These are phyloP conservation scores for Boletus speciosus DNA, from an alignment of 768 basidiomycete genomes.

Conservation along the genomic window DNA sequence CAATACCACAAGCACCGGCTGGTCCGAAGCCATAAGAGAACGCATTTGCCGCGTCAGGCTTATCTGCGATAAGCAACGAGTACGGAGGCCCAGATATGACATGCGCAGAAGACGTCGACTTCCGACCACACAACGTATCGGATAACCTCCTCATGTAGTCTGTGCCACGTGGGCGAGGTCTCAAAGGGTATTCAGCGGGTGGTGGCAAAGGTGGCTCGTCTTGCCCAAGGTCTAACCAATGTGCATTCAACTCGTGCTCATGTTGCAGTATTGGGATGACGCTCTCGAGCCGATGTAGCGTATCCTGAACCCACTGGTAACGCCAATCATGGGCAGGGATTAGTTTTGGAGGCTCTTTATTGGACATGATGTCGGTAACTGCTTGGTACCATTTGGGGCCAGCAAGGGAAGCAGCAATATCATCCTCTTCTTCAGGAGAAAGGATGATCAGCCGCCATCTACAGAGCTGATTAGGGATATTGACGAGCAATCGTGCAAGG, in stretches of 20 bases:
- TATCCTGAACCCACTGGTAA: slow-evolving; percentile 79
- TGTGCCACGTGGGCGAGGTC: slow-evolving; percentile 76
- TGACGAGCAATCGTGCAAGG: background rate
- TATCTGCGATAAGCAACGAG: slow-evolving; percentile 84
- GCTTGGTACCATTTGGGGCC: slow-evolving; percentile 86
- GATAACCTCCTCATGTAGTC: slow-evolving; percentile 63
- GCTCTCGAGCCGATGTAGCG: slow-evolving; percentile 71
- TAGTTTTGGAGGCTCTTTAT: slow-evolving; percentile 57
- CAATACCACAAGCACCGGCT: slow-evolving; percentile 87
- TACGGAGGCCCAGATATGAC: slow-evolving; percentile 80
- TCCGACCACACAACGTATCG: slow-evolving; percentile 46
- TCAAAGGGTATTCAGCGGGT: slow-evolving; percentile 73
- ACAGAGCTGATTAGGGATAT: slow-evolving; percentile 4
- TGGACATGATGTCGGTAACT: slow-evolving; percentile 72
- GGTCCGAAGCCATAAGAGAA: slow-evolving; percentile 96
- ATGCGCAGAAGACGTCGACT: slow-evolving; percentile 45
- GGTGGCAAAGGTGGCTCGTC: slow-evolving; percentile 68
- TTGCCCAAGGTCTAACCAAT: slow-evolving; percentile 53
- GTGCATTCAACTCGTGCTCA: slow-evolving; percentile 51
- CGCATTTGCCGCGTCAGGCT: slow-evolving; percentile 80
- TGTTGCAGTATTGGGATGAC: slow-evolving; percentile 66
- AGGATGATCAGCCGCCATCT: slow-evolving; percentile 88
- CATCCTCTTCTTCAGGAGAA: slow-evolving; percentile 90
- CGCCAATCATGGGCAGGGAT: slow-evolving; percentile 85
- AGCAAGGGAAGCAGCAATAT: slow-evolving; percentile 75